Evolutionary conservation across 1,284 basidiomycete species (phyloP).

Genomic region (Marasmius fiardii): DNA sequence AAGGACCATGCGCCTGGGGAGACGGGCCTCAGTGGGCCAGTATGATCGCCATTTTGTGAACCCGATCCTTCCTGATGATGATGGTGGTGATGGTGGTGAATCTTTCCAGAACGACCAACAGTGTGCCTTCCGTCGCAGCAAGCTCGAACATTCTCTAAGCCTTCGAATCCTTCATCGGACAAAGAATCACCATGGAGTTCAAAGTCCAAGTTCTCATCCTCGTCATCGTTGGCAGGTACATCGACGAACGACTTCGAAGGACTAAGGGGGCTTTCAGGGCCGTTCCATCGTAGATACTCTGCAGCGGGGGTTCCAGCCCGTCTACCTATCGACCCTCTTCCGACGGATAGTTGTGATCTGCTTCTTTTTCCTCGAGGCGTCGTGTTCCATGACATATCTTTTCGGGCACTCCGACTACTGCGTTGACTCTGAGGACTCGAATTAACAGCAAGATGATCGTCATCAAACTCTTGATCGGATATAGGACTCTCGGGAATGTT

Average conservation of each 20-base stretch:
- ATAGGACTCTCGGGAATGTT: slow-evolving; percentile 52
- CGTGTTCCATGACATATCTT: slow-evolving; percentile 62
- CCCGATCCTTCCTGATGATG: slow-evolving; percentile 24
- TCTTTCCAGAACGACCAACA: slow-evolving; percentile 59
- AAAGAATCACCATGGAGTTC: slow-evolving; percentile 72
- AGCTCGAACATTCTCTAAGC: slow-evolving; percentile 90
- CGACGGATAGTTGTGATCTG: slow-evolving; percentile 70
- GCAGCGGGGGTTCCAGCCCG: slow-evolving; percentile 86
- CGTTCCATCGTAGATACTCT: slow-evolving; percentile 79
- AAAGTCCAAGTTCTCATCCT: slow-evolving; percentile 78
- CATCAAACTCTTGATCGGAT: slow-evolving; percentile 48
- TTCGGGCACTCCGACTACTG: slow-evolving; percentile 53
- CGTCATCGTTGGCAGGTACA: slow-evolving; percentile 34
- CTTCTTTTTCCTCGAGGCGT: slow-evolving; percentile 75
- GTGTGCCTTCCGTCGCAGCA: slow-evolving; percentile 94
- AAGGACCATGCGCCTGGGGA: slow-evolving; percentile 79
- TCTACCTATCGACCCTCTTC: slow-evolving; percentile 68
- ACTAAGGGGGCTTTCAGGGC: slow-evolving; percentile 63
- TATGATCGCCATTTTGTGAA: slow-evolving; percentile 32
- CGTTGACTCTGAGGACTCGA: slow-evolving; percentile 70
- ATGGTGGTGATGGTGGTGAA: slow-evolving; percentile 54
- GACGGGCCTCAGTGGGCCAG: slow-evolving; percentile 55
- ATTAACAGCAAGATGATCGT: slow-evolving; percentile 41
- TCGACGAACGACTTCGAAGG: slow-evolving; percentile 69
- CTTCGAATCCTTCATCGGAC: slow-evolving; percentile 86